phyloP scores from a whole-genome alignment of 768 basidiomycete genomes.

The Polyporus arcularius region DNA sequence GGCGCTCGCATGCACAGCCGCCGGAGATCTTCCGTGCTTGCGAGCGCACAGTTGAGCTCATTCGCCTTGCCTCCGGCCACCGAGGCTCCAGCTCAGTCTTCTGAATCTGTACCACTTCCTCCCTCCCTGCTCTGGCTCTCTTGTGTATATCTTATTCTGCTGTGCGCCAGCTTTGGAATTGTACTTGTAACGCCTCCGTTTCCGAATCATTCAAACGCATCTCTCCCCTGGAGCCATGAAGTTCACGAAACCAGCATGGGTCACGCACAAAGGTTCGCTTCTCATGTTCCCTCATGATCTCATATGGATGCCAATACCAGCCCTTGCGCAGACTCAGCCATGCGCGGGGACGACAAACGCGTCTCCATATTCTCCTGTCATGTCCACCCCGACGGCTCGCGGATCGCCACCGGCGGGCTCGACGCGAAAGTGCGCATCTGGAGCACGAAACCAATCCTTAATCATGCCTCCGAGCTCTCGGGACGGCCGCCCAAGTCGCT shows the following conservation, averaged over 20 bases:
- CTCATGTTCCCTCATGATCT: conserved; percentile 5
- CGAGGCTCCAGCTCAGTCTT: neutral
- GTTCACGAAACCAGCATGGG: conserved; percentile 90
- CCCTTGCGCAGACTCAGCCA: conserved; percentile 39
- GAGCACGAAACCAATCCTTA: conserved; percentile 95
- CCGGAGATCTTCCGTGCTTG: neutral
- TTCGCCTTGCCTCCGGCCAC: neutral
- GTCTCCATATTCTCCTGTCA: conserved; percentile 90
- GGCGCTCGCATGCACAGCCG: neutral
- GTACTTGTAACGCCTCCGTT: neutral
- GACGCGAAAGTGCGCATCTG: conserved; percentile 97
- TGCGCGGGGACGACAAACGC: conserved; percentile 70
- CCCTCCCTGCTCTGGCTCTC: no score
- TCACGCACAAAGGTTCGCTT: conserved; percentile 68
- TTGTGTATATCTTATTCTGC: neutral
- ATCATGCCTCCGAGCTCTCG: conserved; percentile 62
- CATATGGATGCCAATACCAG: neutral
- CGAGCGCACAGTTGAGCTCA: neutral
- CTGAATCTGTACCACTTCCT: neutral
- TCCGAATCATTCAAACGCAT: neutral
- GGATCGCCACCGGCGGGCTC: conserved; percentile 96
- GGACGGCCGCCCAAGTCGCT: conserved; percentile 82
- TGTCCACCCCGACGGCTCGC: conserved; percentile 93
- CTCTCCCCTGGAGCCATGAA: conserved; percentile 51
- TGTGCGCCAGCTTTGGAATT: neutral